Base-by-base conservation (phyloP, 768 basidiomycete genomes). In the Amanita polypyramis region DNA sequence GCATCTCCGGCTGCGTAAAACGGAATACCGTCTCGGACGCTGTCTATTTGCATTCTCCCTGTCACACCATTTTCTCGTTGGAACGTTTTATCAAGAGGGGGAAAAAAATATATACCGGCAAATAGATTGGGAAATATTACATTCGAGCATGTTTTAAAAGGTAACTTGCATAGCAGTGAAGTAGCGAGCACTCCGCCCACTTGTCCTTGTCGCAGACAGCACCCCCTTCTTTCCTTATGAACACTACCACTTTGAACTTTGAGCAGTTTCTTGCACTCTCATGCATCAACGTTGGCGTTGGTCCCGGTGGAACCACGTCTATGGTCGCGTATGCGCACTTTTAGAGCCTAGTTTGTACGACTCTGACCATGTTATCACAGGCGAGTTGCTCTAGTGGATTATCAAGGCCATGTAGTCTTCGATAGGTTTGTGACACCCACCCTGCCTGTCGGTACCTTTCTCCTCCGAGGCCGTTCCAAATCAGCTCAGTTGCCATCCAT, bases 221-320 rank as follows among this genome's bases (percentile, higher is more conserved):
- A 27, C 15, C 33, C 41, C 30, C 30, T 27, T 30, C 43, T 50
- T 53, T 44, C 51, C 41, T 51, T 51, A 45, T 59, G 55, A 52
- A 52, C 20, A 70, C 70, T 65, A 60, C 62, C 45, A 55, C 65
- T 50, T 64, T 64, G 17, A 55, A 65, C 35, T 55, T 59, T 19
- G 79, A 65, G 36, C 72, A 73, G 47, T 70, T 79, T 52, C 60
- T 83, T 36, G 73, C 79, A 5, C 60, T 88, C 36, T 76, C 82
- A 12, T 85, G 79, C 53, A 67, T 70, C 43, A 79, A 78, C 53
- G 81, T 88, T n/a, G 87, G 87, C 10, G 81, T 85, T 32, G 85
- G 85, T 23, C 80, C 83, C 14, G 85, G 86, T 2, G 87, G 87
- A 5, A 82, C 82, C 12, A 90, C 87, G 1, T 76, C 80, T 33